These are phyloP conservation scores for Cercospora sp. DNA, from an alignment of 2,329 filamentous ascomycete genomes.

Conservation along the genomic window DNA sequence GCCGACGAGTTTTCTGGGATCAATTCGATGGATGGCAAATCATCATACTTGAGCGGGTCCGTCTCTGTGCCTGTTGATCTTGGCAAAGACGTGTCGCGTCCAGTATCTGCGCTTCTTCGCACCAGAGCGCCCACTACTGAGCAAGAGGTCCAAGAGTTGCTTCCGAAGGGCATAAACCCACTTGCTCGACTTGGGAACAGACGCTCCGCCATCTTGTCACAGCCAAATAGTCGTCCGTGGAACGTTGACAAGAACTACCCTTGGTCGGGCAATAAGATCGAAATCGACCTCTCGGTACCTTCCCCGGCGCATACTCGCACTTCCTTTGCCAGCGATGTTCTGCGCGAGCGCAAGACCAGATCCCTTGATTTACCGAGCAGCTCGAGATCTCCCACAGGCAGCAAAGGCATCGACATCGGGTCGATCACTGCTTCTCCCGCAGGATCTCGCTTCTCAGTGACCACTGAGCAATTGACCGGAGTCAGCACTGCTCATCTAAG, in stretches of 20 bases:
- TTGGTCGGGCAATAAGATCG: constrained; percentile 44
- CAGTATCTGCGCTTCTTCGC: constrained; percentile 35
- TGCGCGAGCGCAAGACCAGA: constrained; percentile 33
- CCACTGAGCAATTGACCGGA: constrained; percentile 38
- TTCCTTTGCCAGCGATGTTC: constrained; percentile 33
- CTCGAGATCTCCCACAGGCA: constrained; percentile 24
- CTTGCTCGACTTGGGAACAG: constrained; percentile 36
- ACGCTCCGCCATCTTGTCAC: constrained; percentile 39
- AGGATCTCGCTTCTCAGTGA: constrained; percentile 34
- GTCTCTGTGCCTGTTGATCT: constrained; percentile 38
- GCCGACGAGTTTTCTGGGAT: constrained; percentile 32
- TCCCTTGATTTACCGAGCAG: constrained; percentile 31
- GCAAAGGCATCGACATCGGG: constrained; percentile 38
- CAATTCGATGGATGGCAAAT: constrained; percentile 30
- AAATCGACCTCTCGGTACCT: constrained; percentile 45
- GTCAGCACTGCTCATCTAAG: constrained; percentile 31
- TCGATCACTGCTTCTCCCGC: constrained; percentile 28
- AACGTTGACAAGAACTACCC: constrained; percentile 52
- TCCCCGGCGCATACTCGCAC: constrained; percentile 37
- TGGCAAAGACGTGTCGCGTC: constrained; percentile 29
- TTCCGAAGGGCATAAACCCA: constrained; percentile 39
- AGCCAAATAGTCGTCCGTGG: constrained; percentile 48
- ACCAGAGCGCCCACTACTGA: constrained; percentile 35
- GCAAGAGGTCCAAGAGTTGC: constrained; percentile 36
- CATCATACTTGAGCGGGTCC: constrained; percentile 37